phyloP scores from a whole-genome alignment of 257 asterid species.

The Rhazya stricta region DNA sequence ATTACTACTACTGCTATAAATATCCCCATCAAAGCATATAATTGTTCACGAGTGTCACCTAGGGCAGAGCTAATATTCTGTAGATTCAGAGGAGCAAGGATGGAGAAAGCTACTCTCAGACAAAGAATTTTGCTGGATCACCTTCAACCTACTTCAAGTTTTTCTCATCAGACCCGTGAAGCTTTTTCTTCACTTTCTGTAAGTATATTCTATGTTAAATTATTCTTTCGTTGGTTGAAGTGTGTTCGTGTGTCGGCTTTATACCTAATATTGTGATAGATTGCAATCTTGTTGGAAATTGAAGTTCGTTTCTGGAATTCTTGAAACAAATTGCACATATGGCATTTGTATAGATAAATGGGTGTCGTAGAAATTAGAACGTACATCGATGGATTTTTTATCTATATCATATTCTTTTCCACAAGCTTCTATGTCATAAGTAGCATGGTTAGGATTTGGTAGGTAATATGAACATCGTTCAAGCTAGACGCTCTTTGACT shows the following conservation, averaged over 20 bases:
- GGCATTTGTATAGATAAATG: background rate
- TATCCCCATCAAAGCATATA: background rate
- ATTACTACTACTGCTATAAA: background rate
- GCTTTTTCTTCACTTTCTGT: constrained; percentile 47
- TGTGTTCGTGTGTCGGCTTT: background rate
- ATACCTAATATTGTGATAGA: background rate
- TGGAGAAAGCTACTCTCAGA: constrained; percentile 72
- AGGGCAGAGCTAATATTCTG: background rate
- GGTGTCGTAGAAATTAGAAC: background rate
- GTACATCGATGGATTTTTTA: background rate
- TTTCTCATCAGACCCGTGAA: constrained; percentile 24
- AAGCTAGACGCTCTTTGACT: background rate
- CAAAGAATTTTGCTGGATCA: constrained; percentile 63
- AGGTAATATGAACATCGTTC: background rate
- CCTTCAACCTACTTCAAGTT: constrained; percentile 40
- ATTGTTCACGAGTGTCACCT: background rate
- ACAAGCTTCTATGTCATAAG: background rate
- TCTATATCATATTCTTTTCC: background rate
- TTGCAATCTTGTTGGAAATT: background rate
- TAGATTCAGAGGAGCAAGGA: constrained; percentile 7
- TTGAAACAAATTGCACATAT: background rate
- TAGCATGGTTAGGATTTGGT: background rate
- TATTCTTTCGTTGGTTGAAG: background rate
- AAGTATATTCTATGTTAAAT: constrained; percentile 17
- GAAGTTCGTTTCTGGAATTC: background rate